These are phyloP conservation scores for Geosmithia morbida DNA, from an alignment of 2,329 filamentous ascomycete species.

Conservation along the genomic window DNA sequence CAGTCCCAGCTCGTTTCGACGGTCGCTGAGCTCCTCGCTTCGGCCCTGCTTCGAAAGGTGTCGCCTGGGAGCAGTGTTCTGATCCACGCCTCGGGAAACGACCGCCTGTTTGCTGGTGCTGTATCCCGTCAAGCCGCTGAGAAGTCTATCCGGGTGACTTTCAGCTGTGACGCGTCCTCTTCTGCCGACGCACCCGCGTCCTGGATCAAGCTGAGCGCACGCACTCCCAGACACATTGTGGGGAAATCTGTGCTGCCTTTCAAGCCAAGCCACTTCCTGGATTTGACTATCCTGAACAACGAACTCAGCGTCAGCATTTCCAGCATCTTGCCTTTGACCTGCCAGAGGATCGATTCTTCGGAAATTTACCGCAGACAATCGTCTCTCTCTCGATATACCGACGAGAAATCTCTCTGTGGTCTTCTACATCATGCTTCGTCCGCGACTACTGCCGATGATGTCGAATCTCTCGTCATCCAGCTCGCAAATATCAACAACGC, in stretches of 20 bases:
- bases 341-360: neutral
- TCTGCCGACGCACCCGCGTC: neutral
- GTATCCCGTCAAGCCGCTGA: conserved; percentile 1
- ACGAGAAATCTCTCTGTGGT: neutral
- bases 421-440: neutral
- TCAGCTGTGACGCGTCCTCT: neutral
- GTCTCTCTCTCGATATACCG: neutral
- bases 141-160: conserved; percentile 1
- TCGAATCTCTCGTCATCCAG: neutral
- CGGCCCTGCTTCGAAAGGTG: conserved; percentile 1
- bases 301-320: neutral
- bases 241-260: neutral
- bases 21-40: conserved; percentile 2
- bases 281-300: neutral
- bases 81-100: conserved; percentile 1
- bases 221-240: conserved; percentile 1
- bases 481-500: neutral
- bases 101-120: conserved; percentile 2
- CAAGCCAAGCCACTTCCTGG: conserved; percentile 2
- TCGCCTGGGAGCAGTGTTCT: conserved; percentile 2
- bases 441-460: neutral
- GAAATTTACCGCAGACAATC: neutral
- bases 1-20: neutral
- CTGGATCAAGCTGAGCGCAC: conserved; percentile 1
- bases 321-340: neutral